phyloP scores from a whole-genome alignment of 106 monocot genomes.

The Allium fistulosum region DNA sequence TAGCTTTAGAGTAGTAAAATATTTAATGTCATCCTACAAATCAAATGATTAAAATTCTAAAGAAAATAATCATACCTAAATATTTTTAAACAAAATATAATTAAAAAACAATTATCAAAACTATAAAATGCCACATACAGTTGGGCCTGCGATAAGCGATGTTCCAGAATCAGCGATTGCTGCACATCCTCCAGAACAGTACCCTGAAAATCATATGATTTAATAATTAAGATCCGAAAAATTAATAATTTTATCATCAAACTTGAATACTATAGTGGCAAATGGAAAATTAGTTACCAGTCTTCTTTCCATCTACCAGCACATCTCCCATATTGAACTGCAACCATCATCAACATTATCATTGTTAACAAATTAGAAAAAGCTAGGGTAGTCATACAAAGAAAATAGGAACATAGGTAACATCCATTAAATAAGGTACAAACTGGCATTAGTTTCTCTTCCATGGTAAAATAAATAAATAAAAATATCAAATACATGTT shows the following conservation, averaged over 20 bases:
- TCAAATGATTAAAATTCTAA: too few species aligned
- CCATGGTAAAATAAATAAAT: too few species aligned
- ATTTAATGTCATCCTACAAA: too few species aligned
- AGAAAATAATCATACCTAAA: too few species aligned
- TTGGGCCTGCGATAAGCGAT: conserved; percentile 46
- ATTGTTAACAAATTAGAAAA: neutral
- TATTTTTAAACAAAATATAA: too few species aligned
- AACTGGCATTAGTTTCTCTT: too few species aligned
- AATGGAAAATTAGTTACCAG: conserved; percentile 20
- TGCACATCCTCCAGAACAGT: conserved; percentile 39
- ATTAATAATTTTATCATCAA: neutral
- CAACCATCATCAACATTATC: neutral
- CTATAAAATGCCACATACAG: conserved; percentile 19
- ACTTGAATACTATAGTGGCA: neutral
- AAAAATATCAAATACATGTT: neutral
- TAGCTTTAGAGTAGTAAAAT: too few species aligned
- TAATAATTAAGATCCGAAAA: neutral
- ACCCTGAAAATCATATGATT: conserved; percentile 9
- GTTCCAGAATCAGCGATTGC: conserved; percentile 50
- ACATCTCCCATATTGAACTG: conserved; percentile 57
- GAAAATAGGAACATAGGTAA: too few species aligned
- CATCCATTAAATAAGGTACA: too few species aligned
- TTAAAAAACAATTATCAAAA: too few species aligned
- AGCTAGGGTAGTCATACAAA: neutral
- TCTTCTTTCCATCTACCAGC: conserved; percentile 22